Evolutionary conservation across 2,329 filamentous ascomycete species (phyloP), one percentile per base, ranked within the genome.

Genomic region (Chaetomium strumarium): DNA sequence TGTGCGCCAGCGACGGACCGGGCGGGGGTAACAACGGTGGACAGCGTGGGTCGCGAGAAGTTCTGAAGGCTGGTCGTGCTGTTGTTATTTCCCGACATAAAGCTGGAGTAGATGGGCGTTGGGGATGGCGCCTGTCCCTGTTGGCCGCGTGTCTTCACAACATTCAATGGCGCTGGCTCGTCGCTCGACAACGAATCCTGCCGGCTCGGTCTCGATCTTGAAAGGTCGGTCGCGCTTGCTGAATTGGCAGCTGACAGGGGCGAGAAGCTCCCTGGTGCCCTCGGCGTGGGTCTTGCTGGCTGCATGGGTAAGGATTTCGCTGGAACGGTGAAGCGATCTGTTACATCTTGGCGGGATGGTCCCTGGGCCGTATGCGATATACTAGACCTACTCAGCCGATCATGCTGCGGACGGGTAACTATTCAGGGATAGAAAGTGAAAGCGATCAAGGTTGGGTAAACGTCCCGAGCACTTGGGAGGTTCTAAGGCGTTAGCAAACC

Each of bases 261-360:
- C 55, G 77, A 76, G 70, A 82, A 81, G 72, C 76, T 79, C 57
- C 78, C 77, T 29, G 77, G 76, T 55, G 73, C 75, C 57, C 75
- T 72, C 42, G 72, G 69, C 53, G 70, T 68, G 70, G 73, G 71
- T 61, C 73, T 70, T 61, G 69, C 66, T 59, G 72, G 72, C 65
- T 78, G 75, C 75, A 79, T 79, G 63, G 40, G 46, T 20, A 37
- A n/a, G 34, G 34, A 8, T 17, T 13, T n/a, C n/a, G 34, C 13
- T 13, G 34, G 14, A 37, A n/a, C 11, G 33, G 34, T 37, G 34
- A 13, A 37, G 34, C 34, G n/a, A n/a, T 8, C 34, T 37, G 34
- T 41, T 41, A 24, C 11, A 41, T 42, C 20, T 42, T 24, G 24
- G 20, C 40, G n/a, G 40, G 20, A 30, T 8, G 20, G 12, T 12